Evolutionary conservation across 2,329 filamentous ascomycete genomes (phyloP), one percentile per base, ranked within the genome.

Genomic region (Ophiostoma ulmi): DNA sequence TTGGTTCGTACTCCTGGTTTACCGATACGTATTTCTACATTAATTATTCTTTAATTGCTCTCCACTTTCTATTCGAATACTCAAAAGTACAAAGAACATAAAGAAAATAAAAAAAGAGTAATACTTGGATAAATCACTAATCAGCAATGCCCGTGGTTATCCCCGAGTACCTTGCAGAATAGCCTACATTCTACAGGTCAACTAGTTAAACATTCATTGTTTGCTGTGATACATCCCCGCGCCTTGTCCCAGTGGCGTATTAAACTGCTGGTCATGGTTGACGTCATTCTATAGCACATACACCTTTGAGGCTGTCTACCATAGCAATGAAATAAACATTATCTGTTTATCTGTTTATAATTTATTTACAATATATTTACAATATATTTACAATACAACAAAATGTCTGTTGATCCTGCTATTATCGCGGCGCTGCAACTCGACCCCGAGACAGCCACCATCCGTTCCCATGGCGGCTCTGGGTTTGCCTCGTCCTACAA

Each of bases 401-500:
- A 1, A 7, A 72, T 73, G 72, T 5, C 69, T 1, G 83, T 91
- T 58, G 90, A 93, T 77, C 78, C 86, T 1, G 88, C 88, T 36
- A 86, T 93, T 55, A 77, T 88, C 20, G 78, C 84, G 70, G 86
- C 89, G 10, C 83, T 93, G 3, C 80, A 81, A 6, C 83, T 93
- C 6, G 84, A 90, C 70, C 79, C 85, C 0, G 79, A 80, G 20
- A 79, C 78, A 35, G 85, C 88, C 39, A 85, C 80, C 63, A 84
- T 92, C 14, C 80, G 83, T 1, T 81, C 86, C 3, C 85, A 89
- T 73, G 90, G 90, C 71, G 86, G 88, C 67, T 90, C 89, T 1
- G 88, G 88, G 61, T 91, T 91, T 73, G 83, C 90, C 1, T 88
- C 88, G 0, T 91, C 90, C 0, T 89, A 85, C 73, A 76, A 76